These are phyloP conservation scores for Umbelopsis vinacea DNA, from an alignment of 192 early-diverging fungal species.

Conservation along the genomic window DNA sequence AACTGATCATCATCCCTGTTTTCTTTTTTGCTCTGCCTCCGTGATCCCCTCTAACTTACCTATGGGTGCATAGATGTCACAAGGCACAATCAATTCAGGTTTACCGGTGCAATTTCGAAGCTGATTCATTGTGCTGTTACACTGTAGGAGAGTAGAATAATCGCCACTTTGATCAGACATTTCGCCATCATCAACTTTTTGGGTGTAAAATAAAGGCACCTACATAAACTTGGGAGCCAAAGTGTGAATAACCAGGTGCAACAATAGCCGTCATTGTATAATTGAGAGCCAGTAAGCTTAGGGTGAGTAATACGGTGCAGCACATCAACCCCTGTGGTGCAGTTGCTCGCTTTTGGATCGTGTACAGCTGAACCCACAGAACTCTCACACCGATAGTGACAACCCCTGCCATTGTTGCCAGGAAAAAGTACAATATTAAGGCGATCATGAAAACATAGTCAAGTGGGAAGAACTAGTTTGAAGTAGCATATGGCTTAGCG, in stretches of 20 bases:
- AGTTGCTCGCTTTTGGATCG: slow-evolving; percentile 50
- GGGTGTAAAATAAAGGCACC: no score
- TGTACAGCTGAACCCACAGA: slow-evolving; percentile 57
- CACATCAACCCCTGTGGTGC: slow-evolving; percentile 65
- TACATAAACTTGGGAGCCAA: slow-evolving; percentile 65
- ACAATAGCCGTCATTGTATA: slow-evolving; percentile 60
- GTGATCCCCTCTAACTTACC: slow-evolving; percentile 29
- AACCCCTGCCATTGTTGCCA: slow-evolving; percentile 56
- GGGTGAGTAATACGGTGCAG: slow-evolving; percentile 49
- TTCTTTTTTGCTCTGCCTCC: not conserved
- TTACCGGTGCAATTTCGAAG: slow-evolving; percentile 51
- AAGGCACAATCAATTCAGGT: slow-evolving; percentile 57
- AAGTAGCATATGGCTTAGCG: not conserved
- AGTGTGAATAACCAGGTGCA: slow-evolving; percentile 64
- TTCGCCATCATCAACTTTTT: no score
- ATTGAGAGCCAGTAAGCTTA: slow-evolving; percentile 58
- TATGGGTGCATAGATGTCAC: slow-evolving; percentile 56
- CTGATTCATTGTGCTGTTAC: slow-evolving; percentile 51
- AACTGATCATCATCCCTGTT: slow-evolving; percentile 9
- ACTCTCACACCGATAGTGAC: slow-evolving; percentile 61
- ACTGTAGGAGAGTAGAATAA: no score
- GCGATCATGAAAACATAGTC: slow-evolving; percentile 58
- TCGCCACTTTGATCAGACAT: no score
- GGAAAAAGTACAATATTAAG: slow-evolving; percentile 58
- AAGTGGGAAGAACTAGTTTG: slow-evolving; percentile 52